Base-by-base conservation (phyloP, 2,329 filamentous ascomycete species). In the Zasmidium cellare region DNA sequence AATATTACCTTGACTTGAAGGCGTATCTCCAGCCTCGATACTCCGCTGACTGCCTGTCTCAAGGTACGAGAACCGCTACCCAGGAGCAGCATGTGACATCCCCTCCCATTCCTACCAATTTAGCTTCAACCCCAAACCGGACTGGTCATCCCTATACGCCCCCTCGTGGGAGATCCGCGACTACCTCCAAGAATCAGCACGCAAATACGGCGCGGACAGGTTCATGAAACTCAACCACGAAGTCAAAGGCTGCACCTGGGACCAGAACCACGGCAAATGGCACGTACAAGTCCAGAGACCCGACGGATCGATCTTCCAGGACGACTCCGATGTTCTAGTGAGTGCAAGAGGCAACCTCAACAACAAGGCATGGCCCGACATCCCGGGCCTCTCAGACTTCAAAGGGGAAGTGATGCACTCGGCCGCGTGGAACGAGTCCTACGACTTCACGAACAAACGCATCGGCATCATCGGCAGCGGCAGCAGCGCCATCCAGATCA, bases 21-120 rank as follows among this genome's bases (percentile, higher is more conserved):
- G 20, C 47, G n/a, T 23, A 49, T 23, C 1, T 23, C 18, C 25
- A n/a, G 14, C 12, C 23, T 35, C 7, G 16, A 3, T n/a, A n/a
- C n/a, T n/a, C n/a, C n/a, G 20, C 16, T 65, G 75, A 75, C n/a
- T n/a, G n/a, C n/a, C n/a, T n/a, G n/a, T n/a, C n/a, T n/a, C n/a
- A n/a, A n/a, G n/a, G n/a, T 77, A 69, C 25, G 75, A 76, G 61
- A 76, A 72, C 50, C 72, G 73, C 58, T 78, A 78, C 56, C 71
- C 76, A 1, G 76, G 76, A 2, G 77, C 76, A 41, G 76, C 76
- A 14, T 78, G 77, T 55, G 75, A 77, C 54, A 65, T 77, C 22
- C 76, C 75, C 12, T 71, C 74, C 46, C 67, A 77, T 57, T 76
- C 75, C 0, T 78, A 77, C 55, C 75, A 77, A 63, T 78, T 73